Base-by-base conservation (phyloP, 108 stramenopile species). In the Asterionellopsis glacialis region DNA sequence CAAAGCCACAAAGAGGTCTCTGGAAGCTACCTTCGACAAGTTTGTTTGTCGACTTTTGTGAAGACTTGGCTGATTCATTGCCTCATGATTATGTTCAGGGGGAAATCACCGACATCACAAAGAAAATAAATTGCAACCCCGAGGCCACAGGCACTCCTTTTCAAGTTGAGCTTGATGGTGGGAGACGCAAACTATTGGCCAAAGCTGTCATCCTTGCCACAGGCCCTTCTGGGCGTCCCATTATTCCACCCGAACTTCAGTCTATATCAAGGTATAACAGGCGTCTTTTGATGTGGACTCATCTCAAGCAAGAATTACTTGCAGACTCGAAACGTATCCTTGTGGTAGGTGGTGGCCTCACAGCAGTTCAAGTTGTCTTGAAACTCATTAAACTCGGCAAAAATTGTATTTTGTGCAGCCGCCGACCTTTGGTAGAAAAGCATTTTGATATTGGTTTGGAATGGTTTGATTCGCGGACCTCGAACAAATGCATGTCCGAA, bases 301-400 rank as follows among this genome's bases (percentile, higher is more conserved):
- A 40, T 39, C 41, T 25, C 7, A 48, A 73, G 14, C 28, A 74
- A 3, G 33, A 40, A 64, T 42, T 18, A 2, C 19, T 44, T 21
- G 12, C 24, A 1, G 25, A 14, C n/a, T 52, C 11, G 1, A 19
- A 40, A 49, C 15, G 21, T 1, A 72, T 85, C 0, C 48, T 89
- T 25, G 87, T 89, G 0, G 70, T 89, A 1, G 87, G 87, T 11
- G 87, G 87, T 12, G 87, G 87, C 15, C 55, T 89, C 14, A 85
- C 83, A 14, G 87, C 87, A 18, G 84, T 83, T 0, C 87, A 89
- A 63, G 65, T 63, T 16, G 84, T 80, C 10, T 81, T 69, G 27
- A 68, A 72, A 14, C 53, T 45, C 1, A 40, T 67, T 13, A 59
- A 61, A 14, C 39, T 22, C 0, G 58, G 55, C 1, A 51, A 52